Evolutionary conservation across 768 basidiomycete genomes (phyloP), one percentile per base, ranked within the genome.

Genomic region (Boletellus sp.): DNA sequence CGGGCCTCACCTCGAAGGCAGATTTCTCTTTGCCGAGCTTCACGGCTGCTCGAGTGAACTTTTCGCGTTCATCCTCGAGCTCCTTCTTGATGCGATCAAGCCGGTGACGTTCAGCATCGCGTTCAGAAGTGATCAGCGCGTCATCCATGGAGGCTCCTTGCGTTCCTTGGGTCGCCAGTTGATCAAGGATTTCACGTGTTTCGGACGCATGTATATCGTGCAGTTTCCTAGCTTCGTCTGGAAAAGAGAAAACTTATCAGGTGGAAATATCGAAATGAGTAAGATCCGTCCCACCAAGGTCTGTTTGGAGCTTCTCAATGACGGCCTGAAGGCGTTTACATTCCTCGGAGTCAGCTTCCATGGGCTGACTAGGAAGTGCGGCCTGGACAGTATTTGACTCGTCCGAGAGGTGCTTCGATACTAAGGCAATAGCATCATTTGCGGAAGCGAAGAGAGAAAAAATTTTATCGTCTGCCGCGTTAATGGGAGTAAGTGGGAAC

Each of bases 1-100:
- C 0, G n/a, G 26, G 48, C 50, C 50, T 39, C 62, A 88, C 89
- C 79, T 90, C 86, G 12, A 90, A 64, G 5, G 72, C 69, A 3
- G 81, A 77, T 61, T 78, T 80, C 48, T 90, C 87, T 56, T 78
- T 77, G 1, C 81, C 81, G 22, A 91, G 69, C 50, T 73, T 76
- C 17, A 86, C 68, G 12, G 83, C 75, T 19, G 83, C 83, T 52
- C 83, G 79, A 0, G 81, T 80, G 54, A 87, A 81, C 51, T 79
- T 79, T 45, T 71, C 71, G 10, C 84, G 77, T 55, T 91, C 87
- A 16, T 75, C 70, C 43, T 89, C 83, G 6, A 91, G 78, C 38
- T 84, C 78, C 45, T 66, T 68, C 59, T 70, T 74, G 45, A 83
- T 72, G 16, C 62, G 70, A 26, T 80, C 78, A 28, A 89, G 62